phyloP scores from a whole-genome alignment of 768 basidiomycete genomes.

The Lentinula edodes region DNA sequence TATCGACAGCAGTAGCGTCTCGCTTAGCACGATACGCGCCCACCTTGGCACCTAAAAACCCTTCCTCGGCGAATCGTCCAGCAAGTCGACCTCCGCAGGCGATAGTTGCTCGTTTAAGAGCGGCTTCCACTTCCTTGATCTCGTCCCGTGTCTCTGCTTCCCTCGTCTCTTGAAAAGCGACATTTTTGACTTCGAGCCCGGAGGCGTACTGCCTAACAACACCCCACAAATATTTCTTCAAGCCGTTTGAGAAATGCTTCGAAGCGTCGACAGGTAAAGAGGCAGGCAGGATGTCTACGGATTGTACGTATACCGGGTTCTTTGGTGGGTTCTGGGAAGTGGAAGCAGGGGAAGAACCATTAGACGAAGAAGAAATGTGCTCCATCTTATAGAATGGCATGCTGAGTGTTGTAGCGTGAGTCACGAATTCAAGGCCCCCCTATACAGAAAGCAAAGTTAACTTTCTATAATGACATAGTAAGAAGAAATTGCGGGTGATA shows the following conservation, averaged over 20 bases:
- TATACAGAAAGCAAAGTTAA: constrained; percentile 17
- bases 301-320: constrained; percentile 61
- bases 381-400: constrained; percentile 56
- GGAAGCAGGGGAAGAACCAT: constrained; percentile 33
- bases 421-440: constrained; percentile 85
- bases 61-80: constrained; percentile 25
- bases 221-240: constrained; percentile 63
- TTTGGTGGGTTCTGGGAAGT: background rate
- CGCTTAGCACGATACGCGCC: constrained; percentile 29
- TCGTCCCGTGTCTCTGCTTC: background rate
- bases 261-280: constrained; percentile 82
- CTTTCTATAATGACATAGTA: background rate
- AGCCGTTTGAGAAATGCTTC: constrained; percentile 59
- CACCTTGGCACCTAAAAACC: constrained; percentile 55
- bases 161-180: background rate
- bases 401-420: constrained; percentile 70
- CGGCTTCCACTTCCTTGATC: constrained; percentile 24
- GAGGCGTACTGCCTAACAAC: constrained; percentile 39
- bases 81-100: constrained; percentile 26
- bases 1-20: too few species aligned
- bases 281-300: constrained; percentile 88
- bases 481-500: too few species aligned
- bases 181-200: too few species aligned
- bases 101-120: constrained; percentile 69
- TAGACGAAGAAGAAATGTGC: constrained; percentile 7